These are phyloP conservation scores for Lomentospora prolificans DNA, from an alignment of 2,329 filamentous ascomycete genomes.

Conservation along the genomic window DNA sequence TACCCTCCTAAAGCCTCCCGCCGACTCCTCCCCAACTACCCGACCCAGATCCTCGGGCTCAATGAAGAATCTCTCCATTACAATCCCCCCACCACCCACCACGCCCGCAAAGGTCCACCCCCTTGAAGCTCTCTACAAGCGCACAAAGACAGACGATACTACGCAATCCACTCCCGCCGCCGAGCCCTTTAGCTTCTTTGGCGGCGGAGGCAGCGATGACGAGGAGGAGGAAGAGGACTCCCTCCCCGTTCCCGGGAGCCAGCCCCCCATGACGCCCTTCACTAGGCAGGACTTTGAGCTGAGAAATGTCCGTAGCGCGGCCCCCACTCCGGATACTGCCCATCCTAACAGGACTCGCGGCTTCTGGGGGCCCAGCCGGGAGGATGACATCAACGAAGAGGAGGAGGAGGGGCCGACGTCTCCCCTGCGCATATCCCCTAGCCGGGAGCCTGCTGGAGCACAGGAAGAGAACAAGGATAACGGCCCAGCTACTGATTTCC, in stretches of 20 bases:
- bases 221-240: conserved; percentile 24
- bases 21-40: conserved; percentile 13
- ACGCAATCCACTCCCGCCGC: conserved; percentile 21
- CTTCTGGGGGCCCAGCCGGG: conserved; percentile 39
- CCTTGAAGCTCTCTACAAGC: conserved; percentile 87
- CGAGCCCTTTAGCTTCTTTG: conserved; percentile 72
- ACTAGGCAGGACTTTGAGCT: conserved; percentile 68
- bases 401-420: conserved; percentile 23
- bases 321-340: conserved; percentile 89
- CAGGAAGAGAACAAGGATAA: conserved; percentile 16
- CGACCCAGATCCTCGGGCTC: conserved; percentile 42
- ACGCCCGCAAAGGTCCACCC: conserved; percentile 59
- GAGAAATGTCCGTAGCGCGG: conserved; percentile 72
- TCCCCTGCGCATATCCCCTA: not conserved
- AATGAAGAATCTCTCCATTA: conserved; percentile 41
- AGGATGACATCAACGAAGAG: conserved; percentile 34
- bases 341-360: conserved; percentile 57
- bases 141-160: conserved; percentile 36
- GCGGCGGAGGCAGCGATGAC: conserved; percentile 35
- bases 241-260: conserved; percentile 13
- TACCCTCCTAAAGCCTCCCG: conserved; percentile 1
- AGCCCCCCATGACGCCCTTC: conserved; percentile 70
- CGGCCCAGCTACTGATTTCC: conserved; percentile 39
- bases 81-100: conserved; percentile 37
- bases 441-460: conserved; percentile 12